phyloP scores from a whole-genome alignment of 371 early-diverging fungal genomes.

The Apophysomyces ossiformis region DNA sequence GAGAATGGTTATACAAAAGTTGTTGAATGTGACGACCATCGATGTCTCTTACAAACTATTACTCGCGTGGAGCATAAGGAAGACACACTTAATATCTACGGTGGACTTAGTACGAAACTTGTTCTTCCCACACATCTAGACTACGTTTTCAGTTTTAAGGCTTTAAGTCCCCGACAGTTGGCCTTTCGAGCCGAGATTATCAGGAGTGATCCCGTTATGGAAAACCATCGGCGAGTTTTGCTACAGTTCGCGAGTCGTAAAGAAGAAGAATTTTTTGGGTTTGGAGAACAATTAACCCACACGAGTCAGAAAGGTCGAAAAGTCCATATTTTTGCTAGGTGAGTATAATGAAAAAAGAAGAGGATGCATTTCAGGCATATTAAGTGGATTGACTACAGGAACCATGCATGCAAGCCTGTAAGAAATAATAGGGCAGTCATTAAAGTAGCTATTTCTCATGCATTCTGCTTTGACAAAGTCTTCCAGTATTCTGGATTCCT shows the following conservation, averaged over 20 bases:
- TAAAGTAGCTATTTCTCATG: no score
- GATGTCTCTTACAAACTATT: slow-evolving; percentile 45
- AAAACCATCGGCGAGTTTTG: slow-evolving; percentile 28
- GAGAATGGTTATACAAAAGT: slow-evolving; percentile 16
- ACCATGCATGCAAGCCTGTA: no score
- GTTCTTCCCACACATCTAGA: slow-evolving; percentile 27
- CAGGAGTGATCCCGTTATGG: slow-evolving; percentile 32
- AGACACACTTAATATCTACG: slow-evolving; percentile 24
- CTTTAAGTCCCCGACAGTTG: slow-evolving; percentile 33
- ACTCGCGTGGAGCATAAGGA: slow-evolving; percentile 31
- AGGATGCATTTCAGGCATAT: no score
- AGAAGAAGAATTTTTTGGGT: slow-evolving; percentile 54
- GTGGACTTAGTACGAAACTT: slow-evolving; percentile 39
- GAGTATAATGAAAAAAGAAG: background rate
- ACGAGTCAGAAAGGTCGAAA: slow-evolving; percentile 49
- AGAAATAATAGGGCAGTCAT: no score
- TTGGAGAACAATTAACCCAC: slow-evolving; percentile 52
- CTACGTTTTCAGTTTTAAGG: slow-evolving; percentile 30
- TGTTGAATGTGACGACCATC: slow-evolving; percentile 32
- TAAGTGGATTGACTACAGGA: no score
- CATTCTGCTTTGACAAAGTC: background rate
- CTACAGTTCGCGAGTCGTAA: slow-evolving; percentile 33
- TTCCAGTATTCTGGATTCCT: background rate
- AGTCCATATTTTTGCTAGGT: slow-evolving; percentile 38
- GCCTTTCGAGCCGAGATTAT: slow-evolving; percentile 31